Conservation (phyloP, 352 stramenopile species). For the Globisporangium ultimum region DNA sequence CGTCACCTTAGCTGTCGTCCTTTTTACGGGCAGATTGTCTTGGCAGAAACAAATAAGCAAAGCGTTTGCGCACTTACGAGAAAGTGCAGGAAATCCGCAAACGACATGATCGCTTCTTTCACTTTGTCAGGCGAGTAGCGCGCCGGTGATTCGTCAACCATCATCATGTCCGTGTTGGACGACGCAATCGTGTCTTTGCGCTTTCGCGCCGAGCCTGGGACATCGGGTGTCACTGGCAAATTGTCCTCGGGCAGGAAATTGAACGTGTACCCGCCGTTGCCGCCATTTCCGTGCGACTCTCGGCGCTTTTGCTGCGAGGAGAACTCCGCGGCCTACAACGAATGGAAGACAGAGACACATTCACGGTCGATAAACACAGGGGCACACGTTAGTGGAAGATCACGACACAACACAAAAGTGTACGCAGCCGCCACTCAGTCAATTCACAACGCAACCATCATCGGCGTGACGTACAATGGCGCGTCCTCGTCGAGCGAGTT, state of each 20-base stretch:
- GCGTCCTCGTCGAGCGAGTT: slow-evolving; percentile 19
- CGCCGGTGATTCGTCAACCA: slow-evolving; percentile 43
- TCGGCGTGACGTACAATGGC: slow-evolving; percentile 21
- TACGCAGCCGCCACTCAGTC: too few relatives aligned
- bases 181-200: slow-evolving; percentile 22
- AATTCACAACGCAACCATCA: not conserved
- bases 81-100: slow-evolving; percentile 81
- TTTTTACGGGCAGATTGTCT: too few relatives aligned
- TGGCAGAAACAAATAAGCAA: not conserved
- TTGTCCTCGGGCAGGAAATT: slow-evolving; percentile 46
- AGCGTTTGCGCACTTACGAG: slow-evolving; percentile 40
- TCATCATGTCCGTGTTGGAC: slow-evolving; percentile 14
- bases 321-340: slow-evolving; percentile 21
- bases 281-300: slow-evolving; percentile 4
- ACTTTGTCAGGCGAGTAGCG: slow-evolving; percentile 71
- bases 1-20: too few relatives aligned
- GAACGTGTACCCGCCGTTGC: slow-evolving; percentile 42
- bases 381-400: not conserved
- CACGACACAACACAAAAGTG: not conserved
- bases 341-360: not conserved
- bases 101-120: slow-evolving; percentile 75
- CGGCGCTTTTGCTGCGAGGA: slow-evolving; percentile 24
- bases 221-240: slow-evolving; percentile 15
- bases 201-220: slow-evolving; percentile 23
- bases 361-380: not conserved